Evolutionary conservation across 495 filamentous ascomycete genomes (phyloP).

Genomic region (Xylaria scruposa): DNA sequence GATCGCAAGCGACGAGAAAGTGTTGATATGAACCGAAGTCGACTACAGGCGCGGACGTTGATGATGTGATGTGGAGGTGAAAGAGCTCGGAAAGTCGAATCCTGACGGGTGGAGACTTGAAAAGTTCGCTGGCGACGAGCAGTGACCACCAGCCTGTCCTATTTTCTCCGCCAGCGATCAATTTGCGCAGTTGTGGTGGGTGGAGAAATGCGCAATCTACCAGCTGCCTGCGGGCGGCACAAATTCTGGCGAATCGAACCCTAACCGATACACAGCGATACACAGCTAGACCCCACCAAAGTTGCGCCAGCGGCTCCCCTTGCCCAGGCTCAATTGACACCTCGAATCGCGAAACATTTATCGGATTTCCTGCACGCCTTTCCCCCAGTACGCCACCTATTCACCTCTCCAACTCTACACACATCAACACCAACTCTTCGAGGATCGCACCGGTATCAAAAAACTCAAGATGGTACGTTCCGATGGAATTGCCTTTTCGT

Average conservation of each 20-base stretch:
- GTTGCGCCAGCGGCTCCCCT: constrained; percentile 24
- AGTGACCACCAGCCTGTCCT: background rate
- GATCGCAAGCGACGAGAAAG: background rate
- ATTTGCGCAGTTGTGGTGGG: constrained; percentile 28
- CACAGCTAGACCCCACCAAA: constrained; percentile 21
- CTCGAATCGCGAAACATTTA: constrained; percentile 36
- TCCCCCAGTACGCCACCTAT: constrained; percentile 25
- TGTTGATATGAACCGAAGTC: background rate
- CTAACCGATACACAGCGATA: constrained; percentile 39
- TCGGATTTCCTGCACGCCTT: constrained; percentile 35
- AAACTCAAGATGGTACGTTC: constrained; percentile 62
- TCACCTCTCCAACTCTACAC: constrained; percentile 25
- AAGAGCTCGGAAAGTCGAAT: background rate
- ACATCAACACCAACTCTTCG: constrained; percentile 52
- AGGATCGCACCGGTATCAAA: constrained; percentile 60
- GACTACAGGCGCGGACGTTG: background rate
- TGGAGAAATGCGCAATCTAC: background rate
- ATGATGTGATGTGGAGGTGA: background rate
- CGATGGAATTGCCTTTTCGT: background rate
- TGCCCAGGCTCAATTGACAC: constrained; percentile 37
- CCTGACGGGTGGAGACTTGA: constrained; percentile 14
- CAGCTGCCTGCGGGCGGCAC: constrained; percentile 27
- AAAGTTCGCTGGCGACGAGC: constrained; percentile 23
- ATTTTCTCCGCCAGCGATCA: constrained; percentile 27
- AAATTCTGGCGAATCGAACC: constrained; percentile 39